These are phyloP conservation scores for Eremothecium cymbalariae DNA, from an alignment of 1,139 yeast species.

Conservation along the genomic window DNA sequence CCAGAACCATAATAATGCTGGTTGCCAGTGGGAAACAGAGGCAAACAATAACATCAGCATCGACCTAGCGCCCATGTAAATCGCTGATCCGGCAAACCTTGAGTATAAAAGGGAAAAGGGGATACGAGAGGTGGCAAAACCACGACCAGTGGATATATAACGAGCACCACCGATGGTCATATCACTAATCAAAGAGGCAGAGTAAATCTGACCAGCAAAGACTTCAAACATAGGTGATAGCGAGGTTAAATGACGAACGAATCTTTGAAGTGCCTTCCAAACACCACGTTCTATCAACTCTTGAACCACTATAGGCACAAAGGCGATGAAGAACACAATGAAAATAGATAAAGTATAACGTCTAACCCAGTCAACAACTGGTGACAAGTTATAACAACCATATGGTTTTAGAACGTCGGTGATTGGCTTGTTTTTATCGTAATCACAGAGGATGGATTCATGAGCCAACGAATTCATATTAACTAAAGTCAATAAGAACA, in stretches of 20 bases:
- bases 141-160: constrained; percentile 98
- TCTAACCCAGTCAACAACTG: constrained; percentile 94
- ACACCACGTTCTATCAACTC: constrained; percentile 96
- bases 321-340: constrained; percentile 96
- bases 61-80: constrained; percentile 92
- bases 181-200: constrained; percentile 84
- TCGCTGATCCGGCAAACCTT: constrained; percentile 94
- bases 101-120: constrained; percentile 94
- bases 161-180: constrained; percentile 99
- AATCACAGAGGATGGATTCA: constrained; percentile 78
- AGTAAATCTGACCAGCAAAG: constrained; percentile 95
- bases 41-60: constrained; percentile 85
- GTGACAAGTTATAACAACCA: constrained; percentile 89
- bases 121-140: constrained; percentile 97
- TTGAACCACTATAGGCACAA: constrained; percentile 92
- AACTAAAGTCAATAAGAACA: constrained; percentile 84
- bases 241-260: constrained; percentile 79
- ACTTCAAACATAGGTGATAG: constrained; percentile 97
- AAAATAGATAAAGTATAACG: constrained; percentile 95
- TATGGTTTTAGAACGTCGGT: constrained; percentile 78
- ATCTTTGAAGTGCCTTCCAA: constrained; percentile 91
- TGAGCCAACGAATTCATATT: constrained; percentile 89
- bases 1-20: constrained; percentile 98
- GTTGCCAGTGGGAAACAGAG: constrained; percentile 93
- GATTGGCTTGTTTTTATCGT: constrained; percentile 75